These are phyloP conservation scores for Zygosaccharomyces gambellarensis DNA, from an alignment of 805 yeast species.

Conservation along the genomic window DNA sequence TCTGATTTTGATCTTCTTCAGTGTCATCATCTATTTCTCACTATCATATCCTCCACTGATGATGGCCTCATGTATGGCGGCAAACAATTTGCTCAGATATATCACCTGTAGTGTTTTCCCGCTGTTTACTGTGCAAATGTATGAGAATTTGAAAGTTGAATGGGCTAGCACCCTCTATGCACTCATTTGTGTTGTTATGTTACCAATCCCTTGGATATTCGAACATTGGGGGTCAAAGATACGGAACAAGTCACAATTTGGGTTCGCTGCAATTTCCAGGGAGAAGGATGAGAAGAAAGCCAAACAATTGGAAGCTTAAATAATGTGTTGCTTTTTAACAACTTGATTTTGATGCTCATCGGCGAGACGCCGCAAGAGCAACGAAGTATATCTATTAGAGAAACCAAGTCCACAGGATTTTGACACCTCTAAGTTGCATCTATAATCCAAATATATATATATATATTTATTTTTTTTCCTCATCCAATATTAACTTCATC, in stretches of 20 bases:
- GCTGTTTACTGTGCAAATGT: slow-evolving; percentile 81
- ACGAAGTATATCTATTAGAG: neutral
- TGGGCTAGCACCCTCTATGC: slow-evolving; percentile 75
- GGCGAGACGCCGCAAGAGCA: neutral
- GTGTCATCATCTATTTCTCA: slow-evolving; percentile 63
- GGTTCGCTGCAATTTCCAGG: slow-evolving; percentile 50
- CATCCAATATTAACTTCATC: no score
- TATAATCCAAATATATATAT: neutral
- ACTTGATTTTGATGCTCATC: neutral
- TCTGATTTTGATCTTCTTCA: slow-evolving; percentile 63
- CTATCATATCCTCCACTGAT: slow-evolving; percentile 67
- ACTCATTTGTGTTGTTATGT: slow-evolving; percentile 61
- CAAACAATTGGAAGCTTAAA: neutral
- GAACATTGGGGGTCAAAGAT: slow-evolving; percentile 52
- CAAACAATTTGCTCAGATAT: slow-evolving; percentile 76
- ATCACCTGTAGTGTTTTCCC: slow-evolving; percentile 76
- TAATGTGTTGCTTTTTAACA: neutral
- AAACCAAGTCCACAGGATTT: neutral
- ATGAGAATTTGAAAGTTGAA: slow-evolving; percentile 58
- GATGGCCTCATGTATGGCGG: slow-evolving; percentile 86
- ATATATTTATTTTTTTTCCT: no score
- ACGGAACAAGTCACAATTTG: slow-evolving; percentile 54
- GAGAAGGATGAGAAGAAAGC: slow-evolving; percentile 22
- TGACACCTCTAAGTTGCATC: neutral
- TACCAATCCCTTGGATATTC: slow-evolving; percentile 73